A percentile compares a stretch with the other conserved stretches of the same genome.
phyloP scores from a whole-genome alignment of 257 asterid genomes.

The Gentiana macrophylla region DNA sequence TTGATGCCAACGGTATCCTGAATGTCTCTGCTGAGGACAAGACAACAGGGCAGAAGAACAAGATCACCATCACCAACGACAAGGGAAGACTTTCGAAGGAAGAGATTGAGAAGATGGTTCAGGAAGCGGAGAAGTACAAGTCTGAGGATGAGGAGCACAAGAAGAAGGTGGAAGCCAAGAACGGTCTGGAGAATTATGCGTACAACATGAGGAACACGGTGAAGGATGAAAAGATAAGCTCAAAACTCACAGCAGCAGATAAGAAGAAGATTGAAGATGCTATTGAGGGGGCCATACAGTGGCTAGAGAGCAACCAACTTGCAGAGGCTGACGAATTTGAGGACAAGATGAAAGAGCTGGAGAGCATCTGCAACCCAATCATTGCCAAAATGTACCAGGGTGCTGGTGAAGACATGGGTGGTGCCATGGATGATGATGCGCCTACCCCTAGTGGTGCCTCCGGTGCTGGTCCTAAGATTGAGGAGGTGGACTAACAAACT shows the following conservation, averaged over 20 bases:
- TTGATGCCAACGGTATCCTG: conserved; percentile 58
- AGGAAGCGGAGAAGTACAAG: conserved; percentile 61
- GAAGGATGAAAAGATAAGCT: conserved; percentile 46
- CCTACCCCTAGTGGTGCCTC: too few relatives aligned
- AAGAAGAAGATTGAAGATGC: conserved; percentile 14
- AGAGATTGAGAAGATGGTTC: conserved; percentile 56
- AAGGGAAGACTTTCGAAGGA: conserved; percentile 58
- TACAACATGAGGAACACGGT: conserved; percentile 65
- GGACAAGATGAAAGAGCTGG: conserved; percentile 18
- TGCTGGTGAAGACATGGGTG: conserved; percentile 10
- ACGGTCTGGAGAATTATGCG: conserved; percentile 39
- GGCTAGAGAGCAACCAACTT: conserved; percentile 12
- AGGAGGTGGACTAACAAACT: too few relatives aligned
- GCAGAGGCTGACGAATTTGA: conserved; percentile 14
- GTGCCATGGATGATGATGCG: conserved; percentile 9
- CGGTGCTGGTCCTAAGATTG: too few relatives aligned
- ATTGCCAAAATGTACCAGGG: conserved; percentile 27
- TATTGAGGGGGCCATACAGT: conserved; percentile 14
- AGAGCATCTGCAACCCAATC: conserved; percentile 24
- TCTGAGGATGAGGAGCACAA: conserved; percentile 57
- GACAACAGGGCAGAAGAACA: conserved; percentile 65
- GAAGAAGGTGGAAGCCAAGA: conserved; percentile 59
- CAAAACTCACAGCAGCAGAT: conserved; percentile 33
- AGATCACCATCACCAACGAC: conserved; percentile 67
- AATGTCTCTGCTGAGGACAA: conserved; percentile 67